A percentile compares a stretch with the other conserved stretches of the same genome.
These are phyloP conservation scores for Lipomyces anomalus DNA, from an alignment of 805 yeast species.

Conservation along the genomic window DNA sequence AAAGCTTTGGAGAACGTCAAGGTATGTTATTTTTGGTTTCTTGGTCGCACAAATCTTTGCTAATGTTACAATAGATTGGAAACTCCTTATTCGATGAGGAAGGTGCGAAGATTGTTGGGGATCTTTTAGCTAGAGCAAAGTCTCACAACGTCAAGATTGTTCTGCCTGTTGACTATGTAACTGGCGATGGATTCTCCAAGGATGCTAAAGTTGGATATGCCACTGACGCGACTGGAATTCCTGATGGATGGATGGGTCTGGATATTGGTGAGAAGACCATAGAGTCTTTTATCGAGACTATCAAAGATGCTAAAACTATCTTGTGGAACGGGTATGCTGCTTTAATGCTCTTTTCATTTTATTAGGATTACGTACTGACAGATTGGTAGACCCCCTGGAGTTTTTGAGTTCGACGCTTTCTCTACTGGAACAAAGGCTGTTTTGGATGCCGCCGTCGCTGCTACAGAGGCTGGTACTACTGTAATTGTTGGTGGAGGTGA, in stretches of 20 bases:
- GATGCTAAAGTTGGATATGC: slow-evolving; percentile 85
- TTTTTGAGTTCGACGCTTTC: slow-evolving; percentile 91
- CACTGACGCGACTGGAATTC: slow-evolving; percentile 84
- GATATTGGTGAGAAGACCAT: slow-evolving; percentile 91
- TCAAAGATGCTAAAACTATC: slow-evolving; percentile 91
- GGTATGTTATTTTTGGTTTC: slow-evolving; percentile 6
- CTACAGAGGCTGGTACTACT: slow-evolving; percentile 85
- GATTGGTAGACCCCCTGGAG: slow-evolving; percentile 78
- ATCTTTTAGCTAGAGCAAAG: slow-evolving; percentile 93
- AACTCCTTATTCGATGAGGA: slow-evolving; percentile 86
- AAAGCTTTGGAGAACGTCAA: slow-evolving; percentile 78
- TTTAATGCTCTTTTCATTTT: neutral
- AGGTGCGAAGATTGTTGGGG: slow-evolving; percentile 92
- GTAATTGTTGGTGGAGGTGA: slow-evolving; percentile 99
- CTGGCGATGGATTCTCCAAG: slow-evolving; percentile 89
- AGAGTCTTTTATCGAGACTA: slow-evolving; percentile 72
- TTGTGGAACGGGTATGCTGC: slow-evolving; percentile 81
- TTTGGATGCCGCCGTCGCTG: slow-evolving; percentile 80
- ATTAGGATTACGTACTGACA: neutral
- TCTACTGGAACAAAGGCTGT: slow-evolving; percentile 87
- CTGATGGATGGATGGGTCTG: slow-evolving; percentile 92
- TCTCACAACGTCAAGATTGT: slow-evolving; percentile 88
- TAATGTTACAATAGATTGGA: slow-evolving; percentile 50
- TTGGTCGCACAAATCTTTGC: neutral
- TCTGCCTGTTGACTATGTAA: slow-evolving; percentile 91